Evolutionary conservation across 1,284 basidiomycete genomes (phyloP), one percentile per base, ranked within the genome.

Genomic region (Rhizopogon hawkerae): DNA sequence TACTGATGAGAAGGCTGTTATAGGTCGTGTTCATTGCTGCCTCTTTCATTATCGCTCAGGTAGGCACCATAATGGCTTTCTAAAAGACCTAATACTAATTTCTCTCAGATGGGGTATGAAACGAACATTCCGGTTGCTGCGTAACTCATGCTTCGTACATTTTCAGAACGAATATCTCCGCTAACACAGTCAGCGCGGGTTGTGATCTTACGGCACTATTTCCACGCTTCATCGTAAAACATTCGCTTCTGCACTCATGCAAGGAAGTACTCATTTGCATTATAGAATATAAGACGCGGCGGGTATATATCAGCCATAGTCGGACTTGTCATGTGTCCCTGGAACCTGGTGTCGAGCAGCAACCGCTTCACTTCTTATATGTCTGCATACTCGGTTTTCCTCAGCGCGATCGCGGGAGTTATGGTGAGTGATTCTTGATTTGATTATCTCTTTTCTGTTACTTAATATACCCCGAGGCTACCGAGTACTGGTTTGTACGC

Each of bases 401-500:
- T 89, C 34, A 84, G 81, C 46, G 86, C 84, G 21, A 86, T 89
- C 58, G 82, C 81, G 13, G 85, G 84, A n/a, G 84, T 86, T 33
- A 83, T 87, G 80, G 78, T 78, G 34, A 16, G 65, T 52, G 13
- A 5, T 39, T 34, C 14, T 18, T 6, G 23, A 18, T 14, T 2
- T 16, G 33, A 10, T n/a, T 44, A n/a, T 6, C 14, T 2, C 26
- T 31, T 48, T 43, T 29, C 44, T 18, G 44, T 16, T 36, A 24
- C 16, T 36, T n/a, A 10, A 13, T 29, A 26, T 18, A 38, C 5
- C 8, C 7, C 44, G 18, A 81, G 80, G 77, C 89, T 56, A 80
- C 77, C n/a, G 86, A 93, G 63, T 92, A 92, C 69, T 93, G 83
- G 69, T 58, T 91, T 33, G 77, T 92, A 51, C 76, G 85, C 41